phyloP scores from a whole-genome alignment of 78 protist species.

The Paratrimastix pyriformis region DNA sequence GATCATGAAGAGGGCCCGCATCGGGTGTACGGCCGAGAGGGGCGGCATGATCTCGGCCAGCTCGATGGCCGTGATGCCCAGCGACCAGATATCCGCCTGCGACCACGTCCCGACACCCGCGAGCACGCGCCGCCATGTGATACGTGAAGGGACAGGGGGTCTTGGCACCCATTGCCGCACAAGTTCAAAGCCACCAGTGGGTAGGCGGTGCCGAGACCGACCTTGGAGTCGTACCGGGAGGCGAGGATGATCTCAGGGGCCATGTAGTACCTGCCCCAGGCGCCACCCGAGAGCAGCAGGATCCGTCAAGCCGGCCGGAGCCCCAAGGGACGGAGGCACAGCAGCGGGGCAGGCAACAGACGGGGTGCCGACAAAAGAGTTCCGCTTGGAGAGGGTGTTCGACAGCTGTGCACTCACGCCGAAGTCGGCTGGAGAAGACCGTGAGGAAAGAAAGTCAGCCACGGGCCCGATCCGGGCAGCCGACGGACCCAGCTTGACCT shows the following conservation, averaged over 20 bases:
- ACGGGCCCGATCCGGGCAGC: too few species aligned
- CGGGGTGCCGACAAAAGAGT: constrained; percentile 6
- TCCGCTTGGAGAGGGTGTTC: not conserved
- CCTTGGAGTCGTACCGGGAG: not conserved
- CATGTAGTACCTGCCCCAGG: constrained; percentile 21
- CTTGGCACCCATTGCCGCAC: too few species aligned
- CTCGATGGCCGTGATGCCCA: constrained; percentile 86
- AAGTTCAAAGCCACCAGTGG: too few species aligned
- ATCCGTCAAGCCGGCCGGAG: not conserved
- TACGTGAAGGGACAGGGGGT: too few species aligned
- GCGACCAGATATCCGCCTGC: not conserved
- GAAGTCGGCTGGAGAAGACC: constrained; percentile 9
- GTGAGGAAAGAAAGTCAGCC: too few species aligned
- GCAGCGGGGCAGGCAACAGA: not conserved
- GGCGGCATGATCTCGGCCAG: constrained; percentile 72
- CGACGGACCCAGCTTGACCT: constrained; percentile 1
- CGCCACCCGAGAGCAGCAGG: not conserved
- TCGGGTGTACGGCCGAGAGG: not conserved
- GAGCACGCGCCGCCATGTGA: too few species aligned
- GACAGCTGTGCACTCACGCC: constrained; percentile 20
- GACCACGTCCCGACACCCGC: not conserved
- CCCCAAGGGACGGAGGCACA: not conserved
- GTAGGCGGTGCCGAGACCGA: too few species aligned
- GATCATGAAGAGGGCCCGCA: constrained; percentile 27
- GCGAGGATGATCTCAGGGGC: constrained; percentile 15